Base-by-base conservation (phyloP, 2,329 filamentous ascomycete species). In the Diaporthe sp. region DNA sequence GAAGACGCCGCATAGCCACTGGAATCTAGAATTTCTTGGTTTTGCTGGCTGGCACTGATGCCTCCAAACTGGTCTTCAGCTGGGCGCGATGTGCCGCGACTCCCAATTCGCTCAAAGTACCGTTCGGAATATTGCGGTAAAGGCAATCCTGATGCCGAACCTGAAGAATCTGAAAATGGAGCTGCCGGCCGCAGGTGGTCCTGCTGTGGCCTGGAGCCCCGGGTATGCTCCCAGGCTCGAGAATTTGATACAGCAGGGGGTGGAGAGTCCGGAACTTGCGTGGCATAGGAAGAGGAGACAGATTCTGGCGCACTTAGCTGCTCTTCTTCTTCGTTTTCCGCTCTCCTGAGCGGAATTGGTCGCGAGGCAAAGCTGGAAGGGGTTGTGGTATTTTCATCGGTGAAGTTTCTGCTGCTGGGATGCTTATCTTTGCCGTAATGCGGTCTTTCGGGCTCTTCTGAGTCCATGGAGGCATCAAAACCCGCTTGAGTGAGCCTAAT, bases 361-460 rank as follows among this genome's bases (percentile, higher is more conserved):
- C 2, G 30, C 19, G 8, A 0, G 33, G 19, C 22, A 6, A 19
- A 52, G 38, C 12, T 19, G 22, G 61, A 67, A 52, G 30, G 3
- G 19, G 61, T 28, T 30, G 38, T 52, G n/a, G 22, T 52, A 4
- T 38, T 52, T 35, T 28, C 45, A 17, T 13, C 22, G 6, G 61
- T 52, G 28, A 67, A 67, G 22, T 19, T 25, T 38, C 1, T 22
- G 30, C 38, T 38, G 30, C 13, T 52, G 19, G 61, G 42, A 19
- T 67, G 61, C 61, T 50, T 67, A 3, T 67, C 61, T 38, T 19
- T 50, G 19, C 42, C 42, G 15, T 52, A 67, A 10, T 7, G 61
- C 5, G 42, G 42, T 13, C 40, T 50, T 22, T 25, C 30, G 22
- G 2, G 45, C 19, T 25, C 12, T 15, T n/a, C 7, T 25, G 6